phyloP scores from a whole-genome alignment of 1,284 basidiomycete species.

The Melanopsichium pennsylvanicum region DNA sequence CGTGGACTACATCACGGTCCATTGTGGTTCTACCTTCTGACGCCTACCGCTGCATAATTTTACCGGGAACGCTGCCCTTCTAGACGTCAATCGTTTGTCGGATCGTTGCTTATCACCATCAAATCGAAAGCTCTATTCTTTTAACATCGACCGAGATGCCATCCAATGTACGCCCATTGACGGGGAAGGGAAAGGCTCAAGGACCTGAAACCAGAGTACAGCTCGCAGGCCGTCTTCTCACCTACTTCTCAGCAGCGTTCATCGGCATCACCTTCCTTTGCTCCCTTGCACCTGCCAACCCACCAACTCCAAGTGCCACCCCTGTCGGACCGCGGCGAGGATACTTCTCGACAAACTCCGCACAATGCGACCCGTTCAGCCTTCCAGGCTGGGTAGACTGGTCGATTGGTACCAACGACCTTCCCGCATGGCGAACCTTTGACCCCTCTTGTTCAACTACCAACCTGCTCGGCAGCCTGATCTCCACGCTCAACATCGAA shows the following conservation, averaged over 20 bases:
- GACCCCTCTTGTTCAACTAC: constrained; percentile 44
- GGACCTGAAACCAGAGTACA: constrained; percentile 12
- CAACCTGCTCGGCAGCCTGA: constrained; percentile 35
- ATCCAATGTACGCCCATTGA: constrained; percentile 40
- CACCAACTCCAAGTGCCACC: not conserved
- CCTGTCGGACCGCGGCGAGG: constrained; percentile 10
- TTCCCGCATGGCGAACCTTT: constrained; percentile 51
- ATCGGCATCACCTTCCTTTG: constrained; percentile 28
- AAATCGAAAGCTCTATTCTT: too few species aligned
- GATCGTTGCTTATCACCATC: too few species aligned
- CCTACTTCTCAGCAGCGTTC: constrained; percentile 31
- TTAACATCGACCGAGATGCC: constrained; percentile 31
- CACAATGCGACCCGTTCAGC: constrained; percentile 46
- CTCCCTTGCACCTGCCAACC: constrained; percentile 24
- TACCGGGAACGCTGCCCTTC: too few species aligned
- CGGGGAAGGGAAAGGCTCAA: constrained; percentile 26
- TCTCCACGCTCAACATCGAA: constrained; percentile 32
- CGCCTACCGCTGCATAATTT: too few species aligned
- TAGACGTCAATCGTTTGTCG: too few species aligned
- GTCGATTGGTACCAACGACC: constrained; percentile 36
- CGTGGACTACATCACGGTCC: too few species aligned
- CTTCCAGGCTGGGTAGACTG: constrained; percentile 51
- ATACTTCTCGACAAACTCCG: constrained; percentile 9
- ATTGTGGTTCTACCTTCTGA: too few species aligned
- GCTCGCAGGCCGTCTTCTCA: constrained; percentile 14